Percentiles rank a stretch among this genome's conserved stretches.
phyloP scores from a whole-genome alignment of 805 yeast genomes.

The Cyberlindnera lachancei region DNA sequence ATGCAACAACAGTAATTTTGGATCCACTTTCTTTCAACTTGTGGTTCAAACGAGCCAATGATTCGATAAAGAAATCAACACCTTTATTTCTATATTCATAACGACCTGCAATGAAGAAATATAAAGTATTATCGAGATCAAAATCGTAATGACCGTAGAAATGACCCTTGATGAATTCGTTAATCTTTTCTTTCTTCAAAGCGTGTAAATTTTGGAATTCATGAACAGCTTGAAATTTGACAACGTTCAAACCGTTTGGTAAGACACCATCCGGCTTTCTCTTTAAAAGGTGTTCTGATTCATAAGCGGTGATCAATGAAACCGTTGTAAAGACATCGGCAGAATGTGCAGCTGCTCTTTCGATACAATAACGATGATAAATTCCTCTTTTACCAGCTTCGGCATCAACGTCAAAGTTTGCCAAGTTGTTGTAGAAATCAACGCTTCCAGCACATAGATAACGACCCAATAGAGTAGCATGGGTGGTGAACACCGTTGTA shows the following conservation, averaged over 20 bases:
- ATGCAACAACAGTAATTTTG: constrained; percentile 90
- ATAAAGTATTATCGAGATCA: constrained; percentile 86
- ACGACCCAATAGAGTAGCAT: constrained; percentile 92
- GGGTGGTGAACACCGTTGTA: constrained; percentile 94
- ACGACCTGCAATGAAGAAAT: constrained; percentile 95
- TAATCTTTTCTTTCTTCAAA: constrained; percentile 79
- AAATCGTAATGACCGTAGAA: constrained; percentile 96
- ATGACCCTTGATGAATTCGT: constrained; percentile 93
- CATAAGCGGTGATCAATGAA: constrained; percentile 95
- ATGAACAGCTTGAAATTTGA: constrained; percentile 94
- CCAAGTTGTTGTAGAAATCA: constrained; percentile 89
- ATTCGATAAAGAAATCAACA: constrained; percentile 89
- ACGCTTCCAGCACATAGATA: constrained; percentile 95
- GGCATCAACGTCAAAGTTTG: constrained; percentile 87
- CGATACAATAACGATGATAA: constrained; percentile 94
- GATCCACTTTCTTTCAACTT: constrained; percentile 74
- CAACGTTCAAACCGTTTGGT: constrained; percentile 94
- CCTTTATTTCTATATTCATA: constrained; percentile 97
- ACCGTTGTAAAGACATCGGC: constrained; percentile 98
- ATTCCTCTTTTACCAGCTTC: constrained; percentile 98
- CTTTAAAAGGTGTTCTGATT: constrained; percentile 84
- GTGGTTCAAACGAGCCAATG: constrained; percentile 87
- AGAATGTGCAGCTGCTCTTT: constrained; percentile 91
- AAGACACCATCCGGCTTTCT: constrained; percentile 97
- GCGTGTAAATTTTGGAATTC: constrained; percentile 98